These are phyloP conservation scores for Beauveria australis DNA, from an alignment of 2,329 filamentous ascomycete species.

Conservation along the genomic window DNA sequence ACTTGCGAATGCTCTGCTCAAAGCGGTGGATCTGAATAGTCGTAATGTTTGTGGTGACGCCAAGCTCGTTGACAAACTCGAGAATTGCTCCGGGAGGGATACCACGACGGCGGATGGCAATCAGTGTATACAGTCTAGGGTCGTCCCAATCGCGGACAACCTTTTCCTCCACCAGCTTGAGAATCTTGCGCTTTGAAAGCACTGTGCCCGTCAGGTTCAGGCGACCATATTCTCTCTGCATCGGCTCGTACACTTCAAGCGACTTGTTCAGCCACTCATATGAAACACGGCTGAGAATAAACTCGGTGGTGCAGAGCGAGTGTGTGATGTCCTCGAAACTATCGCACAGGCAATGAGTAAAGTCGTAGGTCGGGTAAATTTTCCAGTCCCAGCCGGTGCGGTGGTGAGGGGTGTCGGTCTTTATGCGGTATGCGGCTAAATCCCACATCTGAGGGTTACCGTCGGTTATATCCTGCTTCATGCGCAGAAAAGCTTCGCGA, in stretches of 20 bases:
- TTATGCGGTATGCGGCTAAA: constrained; percentile 79
- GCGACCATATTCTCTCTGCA: constrained; percentile 75
- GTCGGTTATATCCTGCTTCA: constrained; percentile 82
- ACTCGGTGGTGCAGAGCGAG: constrained; percentile 88
- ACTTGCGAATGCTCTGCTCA: constrained; percentile 75
- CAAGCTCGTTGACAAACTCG: constrained; percentile 83
- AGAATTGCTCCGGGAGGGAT: constrained; percentile 83
- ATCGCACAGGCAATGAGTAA: constrained; percentile 84
- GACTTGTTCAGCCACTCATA: constrained; percentile 87
- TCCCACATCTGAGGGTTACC: constrained; percentile 97
- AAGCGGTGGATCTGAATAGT: constrained; percentile 77
- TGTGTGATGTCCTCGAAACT: constrained; percentile 89
- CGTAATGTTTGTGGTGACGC: constrained; percentile 74
- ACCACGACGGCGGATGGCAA: constrained; percentile 73
- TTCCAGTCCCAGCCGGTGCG: constrained; percentile 77
- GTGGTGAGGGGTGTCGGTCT: constrained; percentile 62
- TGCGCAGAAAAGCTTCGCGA: constrained; percentile 74
- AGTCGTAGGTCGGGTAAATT: constrained; percentile 94
- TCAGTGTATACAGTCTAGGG: constrained; percentile 80
- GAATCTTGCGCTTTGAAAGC: constrained; percentile 77
- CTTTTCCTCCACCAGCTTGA: constrained; percentile 68
- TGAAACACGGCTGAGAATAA: constrained; percentile 72
- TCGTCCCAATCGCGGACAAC: constrained; percentile 86
- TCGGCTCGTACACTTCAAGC: constrained; percentile 77
- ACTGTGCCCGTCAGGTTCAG: constrained; percentile 74